A percentile compares a stretch with the other conserved stretches of the same genome.
These are phyloP conservation scores for Trichoderma parareesei DNA, from an alignment of 495 filamentous ascomycete species.

Conservation along the genomic window DNA sequence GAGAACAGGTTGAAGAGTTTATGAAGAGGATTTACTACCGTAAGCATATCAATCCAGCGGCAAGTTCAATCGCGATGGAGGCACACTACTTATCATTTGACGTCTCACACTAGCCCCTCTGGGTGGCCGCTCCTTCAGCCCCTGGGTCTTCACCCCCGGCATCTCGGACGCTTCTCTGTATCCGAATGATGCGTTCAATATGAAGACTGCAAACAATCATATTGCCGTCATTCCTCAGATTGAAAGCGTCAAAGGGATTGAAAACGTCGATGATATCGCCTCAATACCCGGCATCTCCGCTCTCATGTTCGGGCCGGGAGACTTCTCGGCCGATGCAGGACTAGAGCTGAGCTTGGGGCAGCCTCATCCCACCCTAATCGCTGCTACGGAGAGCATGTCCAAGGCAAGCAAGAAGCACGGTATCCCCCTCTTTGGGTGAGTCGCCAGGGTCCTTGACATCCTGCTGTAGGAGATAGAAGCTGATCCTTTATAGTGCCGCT, in stretches of 20 bases:
- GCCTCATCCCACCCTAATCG: not conserved
- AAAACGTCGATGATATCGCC: slow-evolving; percentile 43
- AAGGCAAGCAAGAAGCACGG: slow-evolving; percentile 1
- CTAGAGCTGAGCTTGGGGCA: not conserved
- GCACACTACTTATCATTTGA: too few species aligned
- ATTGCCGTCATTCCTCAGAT: slow-evolving; percentile 39
- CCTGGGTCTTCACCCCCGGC: slow-evolving; percentile 12
- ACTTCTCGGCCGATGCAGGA: slow-evolving; percentile 8
- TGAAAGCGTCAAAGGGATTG: slow-evolving; percentile 38
- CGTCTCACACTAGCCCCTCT: slow-evolving; percentile 3
- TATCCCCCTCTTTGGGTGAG: slow-evolving; percentile 9
- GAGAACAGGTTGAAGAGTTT: slow-evolving; percentile 12
- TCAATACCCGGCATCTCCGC: slow-evolving; percentile 37
- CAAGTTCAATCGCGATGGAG: too few species aligned
- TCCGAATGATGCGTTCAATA: slow-evolving; percentile 24
- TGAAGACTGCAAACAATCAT: slow-evolving; percentile 27
- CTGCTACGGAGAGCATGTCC: slow-evolving; percentile 2
- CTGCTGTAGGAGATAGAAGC: too few species aligned
- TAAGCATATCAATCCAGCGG: not conserved
- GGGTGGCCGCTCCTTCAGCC: slow-evolving; percentile 9
- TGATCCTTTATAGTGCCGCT: not conserved
- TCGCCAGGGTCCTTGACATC: not conserved
- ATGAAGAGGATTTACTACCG: slow-evolving; percentile 14
- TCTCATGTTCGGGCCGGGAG: slow-evolving; percentile 29
- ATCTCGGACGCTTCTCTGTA: slow-evolving; percentile 16